phyloP scores from a whole-genome alignment of 1,139 yeast species.

The Hansenula sp. region DNA sequence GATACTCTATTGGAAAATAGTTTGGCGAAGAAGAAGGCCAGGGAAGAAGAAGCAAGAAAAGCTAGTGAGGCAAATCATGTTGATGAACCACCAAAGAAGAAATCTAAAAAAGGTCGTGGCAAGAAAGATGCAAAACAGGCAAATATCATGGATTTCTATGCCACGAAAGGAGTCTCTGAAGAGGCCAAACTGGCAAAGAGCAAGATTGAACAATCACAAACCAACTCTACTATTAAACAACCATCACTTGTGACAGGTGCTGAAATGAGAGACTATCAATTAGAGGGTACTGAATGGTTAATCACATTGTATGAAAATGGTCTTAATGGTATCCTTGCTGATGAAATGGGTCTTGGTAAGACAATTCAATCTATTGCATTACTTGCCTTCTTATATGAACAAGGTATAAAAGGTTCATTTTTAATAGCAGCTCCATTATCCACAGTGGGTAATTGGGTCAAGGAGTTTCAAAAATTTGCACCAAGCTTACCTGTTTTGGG shows the following conservation, averaged over 20 bases:
- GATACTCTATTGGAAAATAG: conserved; percentile 60
- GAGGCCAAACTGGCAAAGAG: conserved; percentile 15
- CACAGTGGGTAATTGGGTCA: conserved; percentile 80
- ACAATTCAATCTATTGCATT: conserved; percentile 84
- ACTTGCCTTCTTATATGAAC: conserved; percentile 70
- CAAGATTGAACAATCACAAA: conserved; percentile 13
- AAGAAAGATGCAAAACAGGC: conserved; percentile 2
- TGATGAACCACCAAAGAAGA: conserved; percentile 21
- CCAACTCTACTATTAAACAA: conserved; percentile 35
- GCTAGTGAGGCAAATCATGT: conserved; percentile 3
- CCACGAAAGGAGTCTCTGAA: conserved; percentile 9
- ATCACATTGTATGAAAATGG: conserved; percentile 88
- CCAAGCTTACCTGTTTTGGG: conserved; percentile 62
- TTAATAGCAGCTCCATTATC: conserved; percentile 84
- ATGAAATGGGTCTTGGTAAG: conserved; percentile 96
- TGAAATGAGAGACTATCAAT: conserved; percentile 71
- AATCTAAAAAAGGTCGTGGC: conserved; percentile 12
- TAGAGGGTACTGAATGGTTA: conserved; percentile 90
- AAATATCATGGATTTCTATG: conserved; percentile 23
- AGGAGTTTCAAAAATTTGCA: conserved; percentile 68
- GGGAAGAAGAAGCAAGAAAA: conserved; percentile 16
- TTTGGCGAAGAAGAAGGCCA: conserved; percentile 25
- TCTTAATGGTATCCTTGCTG: conserved; percentile 89
- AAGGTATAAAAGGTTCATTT: conserved; percentile 81
- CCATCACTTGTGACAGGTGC: conserved; percentile 69